Evolutionary conservation across 192 early-diverging fungal species (phyloP).

Genomic region (Umbelopsis ramanniana): DNA sequence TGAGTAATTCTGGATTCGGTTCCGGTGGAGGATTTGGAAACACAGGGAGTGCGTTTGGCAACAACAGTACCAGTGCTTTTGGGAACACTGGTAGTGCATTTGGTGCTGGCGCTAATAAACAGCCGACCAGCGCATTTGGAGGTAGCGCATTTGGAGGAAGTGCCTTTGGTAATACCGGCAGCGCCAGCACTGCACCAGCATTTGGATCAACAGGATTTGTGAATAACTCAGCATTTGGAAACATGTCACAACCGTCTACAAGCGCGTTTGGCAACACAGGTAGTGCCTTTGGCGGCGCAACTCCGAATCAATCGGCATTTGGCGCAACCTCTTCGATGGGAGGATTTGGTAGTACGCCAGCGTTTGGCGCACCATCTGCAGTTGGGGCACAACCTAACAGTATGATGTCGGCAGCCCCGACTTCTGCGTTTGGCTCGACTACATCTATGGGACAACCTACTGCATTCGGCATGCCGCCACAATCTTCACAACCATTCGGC

Average conservation of each 20-base stretch:
- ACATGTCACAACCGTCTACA: not conserved
- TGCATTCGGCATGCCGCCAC: conserved; percentile 4
- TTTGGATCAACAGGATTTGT: not conserved
- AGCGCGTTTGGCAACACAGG: conserved; percentile 31
- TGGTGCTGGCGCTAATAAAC: not conserved
- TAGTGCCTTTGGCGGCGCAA: conserved; percentile 20
- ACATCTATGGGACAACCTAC: conserved; percentile 21
- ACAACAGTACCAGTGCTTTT: not conserved
- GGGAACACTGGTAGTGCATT: not conserved
- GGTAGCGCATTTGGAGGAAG: conserved; percentile 30
- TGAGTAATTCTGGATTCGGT: conserved; percentile 24
- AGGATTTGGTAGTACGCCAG: not conserved
- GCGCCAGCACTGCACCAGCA: not conserved
- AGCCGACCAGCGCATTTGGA: not conserved
- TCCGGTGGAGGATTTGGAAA: conserved; percentile 11
- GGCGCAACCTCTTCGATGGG: conserved; percentile 6
- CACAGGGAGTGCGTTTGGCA: not conserved
- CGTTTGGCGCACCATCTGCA: conserved; percentile 25
- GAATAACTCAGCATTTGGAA: conserved; percentile 30
- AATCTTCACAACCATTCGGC: conserved; percentile 2
- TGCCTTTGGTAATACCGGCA: conserved; percentile 23
- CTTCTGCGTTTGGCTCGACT: conserved; percentile 26
- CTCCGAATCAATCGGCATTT: conserved; percentile 1
- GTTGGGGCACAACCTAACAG: conserved; percentile 12
- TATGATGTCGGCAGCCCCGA: not conserved